Percentiles rank a stretch among this genome's conserved stretches.
These are phyloP conservation scores for Kazachstania taianensis DNA, from an alignment of 805 yeast genomes.

Conservation along the genomic window DNA sequence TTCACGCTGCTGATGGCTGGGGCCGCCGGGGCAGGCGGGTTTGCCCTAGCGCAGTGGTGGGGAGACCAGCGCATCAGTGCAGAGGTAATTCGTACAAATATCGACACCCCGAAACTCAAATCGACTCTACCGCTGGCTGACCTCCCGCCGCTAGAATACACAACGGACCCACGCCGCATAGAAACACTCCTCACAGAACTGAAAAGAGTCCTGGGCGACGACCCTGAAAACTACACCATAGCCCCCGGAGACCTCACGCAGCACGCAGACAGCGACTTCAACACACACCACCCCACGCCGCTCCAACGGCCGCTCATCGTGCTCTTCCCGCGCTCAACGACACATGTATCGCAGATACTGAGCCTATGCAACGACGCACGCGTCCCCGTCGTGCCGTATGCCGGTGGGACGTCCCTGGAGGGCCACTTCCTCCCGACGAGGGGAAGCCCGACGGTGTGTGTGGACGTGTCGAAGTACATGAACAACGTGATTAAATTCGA, in stretches of 20 bases:
- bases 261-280: constrained; percentile 52
- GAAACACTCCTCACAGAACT: constrained; percentile 34
- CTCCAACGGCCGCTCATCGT: constrained; percentile 50
- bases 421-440: constrained; percentile 73
- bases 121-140: constrained; percentile 17
- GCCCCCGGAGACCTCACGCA: constrained; percentile 34
- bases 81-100: too few species aligned
- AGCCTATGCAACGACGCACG: constrained; percentile 49
- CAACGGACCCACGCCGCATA: constrained; percentile 32
- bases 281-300: constrained; percentile 52
- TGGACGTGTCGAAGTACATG: constrained; percentile 51
- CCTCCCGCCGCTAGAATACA: constrained; percentile 18
- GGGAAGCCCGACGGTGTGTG: constrained; percentile 50
- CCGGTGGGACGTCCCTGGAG: constrained; percentile 74
- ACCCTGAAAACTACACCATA: constrained; percentile 26
- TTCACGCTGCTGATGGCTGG: too few species aligned
- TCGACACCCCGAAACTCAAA: too few species aligned
- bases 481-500: constrained; percentile 46
- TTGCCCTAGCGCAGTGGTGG: neutral
- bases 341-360: constrained; percentile 54
- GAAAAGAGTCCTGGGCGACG: constrained; percentile 31
- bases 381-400: constrained; percentile 66
- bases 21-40: too few species aligned
- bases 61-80: too few species aligned
- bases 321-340: constrained; percentile 53